Base-by-base conservation (phyloP, 1,284 basidiomycete genomes). In the Malassezia slooffiae region DNA sequence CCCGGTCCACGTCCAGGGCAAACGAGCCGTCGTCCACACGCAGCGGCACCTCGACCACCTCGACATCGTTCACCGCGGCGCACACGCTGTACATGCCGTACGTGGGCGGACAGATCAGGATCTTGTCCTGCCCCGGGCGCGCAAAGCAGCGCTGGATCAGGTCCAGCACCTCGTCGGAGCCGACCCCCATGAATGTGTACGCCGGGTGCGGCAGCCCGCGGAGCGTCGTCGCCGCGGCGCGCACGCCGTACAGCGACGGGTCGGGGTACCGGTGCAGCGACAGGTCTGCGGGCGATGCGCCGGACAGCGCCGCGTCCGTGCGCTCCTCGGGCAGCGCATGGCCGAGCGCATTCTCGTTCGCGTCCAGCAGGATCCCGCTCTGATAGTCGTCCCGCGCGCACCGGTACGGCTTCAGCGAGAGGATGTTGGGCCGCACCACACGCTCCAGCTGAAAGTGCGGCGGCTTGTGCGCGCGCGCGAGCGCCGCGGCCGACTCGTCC, bases 71-170 rank as follows among this genome's bases (percentile, higher is more conserved):
- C 41, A 97, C 82, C 58, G 90, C 83, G 6, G 91, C 93, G 50
- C 84, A 88, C 2, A 97, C 91, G 15, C 76, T 72, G 72, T 97
- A 97, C 91, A 97, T 97, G 17, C 91, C 91, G 67, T 97, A 97
- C 6, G 91, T 96, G 3, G 93, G 93, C 2, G 91, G 93, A 5
- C 71, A 73, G 33, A 73, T 69, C 34, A 68, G 43, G 29, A 71
- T 66, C 80, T 83, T 83, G 66, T 96, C 85, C 50, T 75, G 73
- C 1, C 77, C 83, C 0, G 93, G 93, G 0, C 74, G 74, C 58
- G 90, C 88, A 57, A 84, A 82, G 30, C 95, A 80, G 9, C 93
- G 79, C 73, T 91, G 90, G 39, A 97, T 75, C 43, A 97, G 74
- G 70, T 99, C 93, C 55, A 97, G 89, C 35, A 91, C 83, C 68